These are phyloP conservation scores for Corymbia calophylla DNA, from an alignment of 441 rosid genomes.

Conservation along the genomic window DNA sequence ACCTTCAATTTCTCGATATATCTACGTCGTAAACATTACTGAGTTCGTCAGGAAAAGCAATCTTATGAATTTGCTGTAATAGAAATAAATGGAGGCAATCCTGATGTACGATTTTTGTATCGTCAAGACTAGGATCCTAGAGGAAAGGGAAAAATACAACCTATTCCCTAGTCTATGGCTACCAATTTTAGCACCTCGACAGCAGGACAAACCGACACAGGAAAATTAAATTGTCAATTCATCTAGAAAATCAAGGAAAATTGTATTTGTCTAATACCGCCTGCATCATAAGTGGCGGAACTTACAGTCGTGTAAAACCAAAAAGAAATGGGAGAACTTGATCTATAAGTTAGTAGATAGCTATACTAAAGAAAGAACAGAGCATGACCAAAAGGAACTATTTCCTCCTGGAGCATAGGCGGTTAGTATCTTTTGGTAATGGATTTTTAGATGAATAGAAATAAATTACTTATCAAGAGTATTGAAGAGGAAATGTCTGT, in stretches of 20 bases:
- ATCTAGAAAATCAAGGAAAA: not conserved
- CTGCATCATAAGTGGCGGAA: not conserved
- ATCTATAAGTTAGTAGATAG: not conserved
- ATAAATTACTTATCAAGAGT: not conserved
- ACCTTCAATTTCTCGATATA: not conserved
- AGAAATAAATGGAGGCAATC: not conserved
- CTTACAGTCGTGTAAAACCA: not conserved
- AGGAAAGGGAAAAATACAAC: not conserved
- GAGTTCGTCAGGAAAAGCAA: not conserved
- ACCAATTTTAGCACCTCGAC: not conserved
- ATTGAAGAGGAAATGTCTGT: not conserved
- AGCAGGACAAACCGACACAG: not conserved
- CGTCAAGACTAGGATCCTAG: not conserved
- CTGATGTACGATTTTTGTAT: not conserved
- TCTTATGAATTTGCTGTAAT: not conserved
- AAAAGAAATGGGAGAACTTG: not conserved
- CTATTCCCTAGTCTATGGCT: not conserved
- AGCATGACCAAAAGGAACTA: not conserved
- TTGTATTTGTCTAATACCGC: not conserved
- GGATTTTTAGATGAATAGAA: not conserved
- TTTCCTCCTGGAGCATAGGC: not conserved
- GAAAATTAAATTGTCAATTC: not conserved
- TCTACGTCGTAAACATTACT: not conserved
- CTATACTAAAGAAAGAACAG: not conserved
- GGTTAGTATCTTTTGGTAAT: not conserved